Percentiles rank a stretch among this genome's conserved stretches.
Conservation (phyloP, 495 filamentous ascomycete species). For the Daldinia childiae region DNA sequence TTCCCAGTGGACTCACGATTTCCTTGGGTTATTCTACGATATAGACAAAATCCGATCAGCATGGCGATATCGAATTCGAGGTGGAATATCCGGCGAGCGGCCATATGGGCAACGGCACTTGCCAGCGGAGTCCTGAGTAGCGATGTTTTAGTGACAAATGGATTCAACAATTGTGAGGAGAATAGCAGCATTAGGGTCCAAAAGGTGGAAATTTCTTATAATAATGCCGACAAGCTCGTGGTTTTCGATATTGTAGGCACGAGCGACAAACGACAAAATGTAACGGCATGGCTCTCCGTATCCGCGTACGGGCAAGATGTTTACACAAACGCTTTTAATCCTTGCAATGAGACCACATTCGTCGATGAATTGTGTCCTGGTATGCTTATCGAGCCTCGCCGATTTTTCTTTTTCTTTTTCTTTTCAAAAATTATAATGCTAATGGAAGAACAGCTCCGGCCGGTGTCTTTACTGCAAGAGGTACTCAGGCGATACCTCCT, state of each 20-base stretch:
- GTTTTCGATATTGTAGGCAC: conserved; percentile 85
- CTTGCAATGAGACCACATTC: conserved; percentile 72
- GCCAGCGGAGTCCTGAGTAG: conserved; percentile 59
- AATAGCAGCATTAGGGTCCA: conserved; percentile 75
- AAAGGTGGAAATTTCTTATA: conserved; percentile 79
- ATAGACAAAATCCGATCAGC: conserved; percentile 20
- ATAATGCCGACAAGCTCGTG: conserved; percentile 74
- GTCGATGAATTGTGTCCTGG: conserved; percentile 83
- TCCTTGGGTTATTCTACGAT: conserved; percentile 29
- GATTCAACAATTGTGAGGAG: conserved; percentile 78
- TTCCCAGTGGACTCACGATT: conserved; percentile 32
- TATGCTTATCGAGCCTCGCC: conserved; percentile 53
- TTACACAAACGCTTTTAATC: conserved; percentile 83
- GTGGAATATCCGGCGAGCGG: conserved; percentile 46
- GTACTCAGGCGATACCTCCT: conserved; percentile 72
- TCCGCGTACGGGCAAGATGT: conserved; percentile 87
- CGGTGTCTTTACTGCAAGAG: conserved; percentile 76
- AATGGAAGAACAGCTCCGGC: conserved; percentile 68
- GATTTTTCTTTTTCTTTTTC: not conserved
- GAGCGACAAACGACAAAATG: conserved; percentile 77
- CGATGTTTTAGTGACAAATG: conserved; percentile 80
- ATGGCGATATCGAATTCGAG: conserved; percentile 43
- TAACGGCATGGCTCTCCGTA: conserved; percentile 79
- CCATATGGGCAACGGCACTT: conserved; percentile 49
- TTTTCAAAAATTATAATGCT: conserved; percentile 29